phyloP scores from a whole-genome alignment of 805 yeast genomes.

The Isabelozyma gotoi region DNA sequence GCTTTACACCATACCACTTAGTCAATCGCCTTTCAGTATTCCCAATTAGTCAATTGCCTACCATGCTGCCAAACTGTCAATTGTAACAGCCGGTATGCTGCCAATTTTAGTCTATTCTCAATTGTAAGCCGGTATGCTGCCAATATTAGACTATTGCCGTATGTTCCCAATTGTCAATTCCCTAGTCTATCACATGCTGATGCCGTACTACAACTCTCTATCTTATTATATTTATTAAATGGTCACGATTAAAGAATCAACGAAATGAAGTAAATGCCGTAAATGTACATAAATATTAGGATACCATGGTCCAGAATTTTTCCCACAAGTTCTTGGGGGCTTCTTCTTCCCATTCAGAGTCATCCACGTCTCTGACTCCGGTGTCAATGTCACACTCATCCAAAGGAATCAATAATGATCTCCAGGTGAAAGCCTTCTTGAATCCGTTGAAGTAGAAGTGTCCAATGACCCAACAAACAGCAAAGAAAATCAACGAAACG shows the following conservation, averaged over 20 bases:
- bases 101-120: no score
- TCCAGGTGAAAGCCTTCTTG: constrained; percentile 27
- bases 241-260: background rate
- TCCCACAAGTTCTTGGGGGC: constrained; percentile 54
- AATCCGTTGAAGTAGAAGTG: constrained; percentile 51
- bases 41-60: no score
- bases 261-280: background rate
- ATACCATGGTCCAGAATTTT: constrained; percentile 49
- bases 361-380: constrained; percentile 65
- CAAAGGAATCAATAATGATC: constrained; percentile 44
- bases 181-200: no score
- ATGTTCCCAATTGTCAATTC: no score
- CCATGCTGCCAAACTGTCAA: no score
- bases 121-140: no score
- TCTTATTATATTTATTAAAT: no score
- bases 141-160: no score
- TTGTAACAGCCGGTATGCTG: background rate
- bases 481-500: constrained; percentile 63
- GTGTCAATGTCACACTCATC: constrained; percentile 71
- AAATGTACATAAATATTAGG: constrained; percentile 7
- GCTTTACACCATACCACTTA: no score
- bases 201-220: background rate
- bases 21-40: no score
- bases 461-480: constrained; percentile 53
- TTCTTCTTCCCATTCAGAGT: constrained; percentile 53